phyloP scores from a whole-genome alignment of 2,329 filamentous ascomycete genomes.

The Epichloe gansuensis region DNA sequence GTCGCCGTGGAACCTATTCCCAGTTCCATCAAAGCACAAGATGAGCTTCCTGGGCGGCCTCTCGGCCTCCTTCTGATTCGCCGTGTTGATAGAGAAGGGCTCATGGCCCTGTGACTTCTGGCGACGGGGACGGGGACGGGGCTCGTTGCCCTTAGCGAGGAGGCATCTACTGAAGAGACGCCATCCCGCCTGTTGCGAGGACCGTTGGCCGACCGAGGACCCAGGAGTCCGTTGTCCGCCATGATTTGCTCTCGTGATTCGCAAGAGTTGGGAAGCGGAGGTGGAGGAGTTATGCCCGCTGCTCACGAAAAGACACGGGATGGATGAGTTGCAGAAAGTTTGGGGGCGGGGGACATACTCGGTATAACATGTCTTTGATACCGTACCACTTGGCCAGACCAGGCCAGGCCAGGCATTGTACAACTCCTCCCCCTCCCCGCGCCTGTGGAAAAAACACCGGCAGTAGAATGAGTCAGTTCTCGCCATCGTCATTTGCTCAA shows the following conservation, averaged over 20 bases:
- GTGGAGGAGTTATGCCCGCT: no score
- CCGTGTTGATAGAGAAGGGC: not conserved
- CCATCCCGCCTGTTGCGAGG: not conserved
- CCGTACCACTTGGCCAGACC: no score
- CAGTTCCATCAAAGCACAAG: slow-evolving; percentile 51
- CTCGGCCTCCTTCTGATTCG: not conserved
- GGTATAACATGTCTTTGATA: no score
- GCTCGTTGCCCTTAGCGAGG: not conserved
- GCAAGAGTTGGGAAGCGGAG: no score
- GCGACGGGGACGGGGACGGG: not conserved
- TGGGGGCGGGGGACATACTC: no score
- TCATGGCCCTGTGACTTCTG: slow-evolving; percentile 1
- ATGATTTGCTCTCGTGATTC: not conserved
- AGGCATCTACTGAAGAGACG: not conserved
- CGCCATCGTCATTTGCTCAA: not conserved
- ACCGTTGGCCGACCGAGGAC: not conserved
- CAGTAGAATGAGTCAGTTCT: no score
- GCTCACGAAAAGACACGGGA: no score
- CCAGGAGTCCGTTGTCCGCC: slow-evolving; percentile 2
- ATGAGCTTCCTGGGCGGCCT: slow-evolving; percentile 34
- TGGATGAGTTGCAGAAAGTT: no score
- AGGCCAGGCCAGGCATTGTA: no score
- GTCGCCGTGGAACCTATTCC: slow-evolving; percentile 51
- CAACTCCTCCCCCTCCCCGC: no score
- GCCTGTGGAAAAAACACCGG: no score